phyloP scores from a whole-genome alignment of 176 grass and related monocot species.

The Chloris gayana region DNA sequence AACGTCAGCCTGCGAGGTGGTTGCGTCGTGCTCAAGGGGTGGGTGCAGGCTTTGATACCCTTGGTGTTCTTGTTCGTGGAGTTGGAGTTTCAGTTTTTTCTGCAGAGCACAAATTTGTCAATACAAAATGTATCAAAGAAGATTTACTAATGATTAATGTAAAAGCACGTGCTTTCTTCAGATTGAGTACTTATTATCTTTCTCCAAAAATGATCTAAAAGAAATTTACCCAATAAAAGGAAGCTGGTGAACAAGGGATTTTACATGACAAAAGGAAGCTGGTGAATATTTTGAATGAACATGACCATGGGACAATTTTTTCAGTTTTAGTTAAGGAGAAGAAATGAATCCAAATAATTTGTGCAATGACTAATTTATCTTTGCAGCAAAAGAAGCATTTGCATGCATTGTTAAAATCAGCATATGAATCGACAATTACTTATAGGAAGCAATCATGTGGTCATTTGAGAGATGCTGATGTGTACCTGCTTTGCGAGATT shows the following conservation, averaged over 20 bases:
- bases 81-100: slow-evolving; percentile 21
- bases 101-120: slow-evolving; percentile 24
- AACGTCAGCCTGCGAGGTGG: slow-evolving; percentile 52
- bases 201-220: too few relatives aligned
- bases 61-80: slow-evolving; percentile 36
- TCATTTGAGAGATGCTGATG: neutral
- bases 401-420: neutral
- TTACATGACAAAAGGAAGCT: neutral
- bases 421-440: neutral
- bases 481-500: slow-evolving; percentile 43
- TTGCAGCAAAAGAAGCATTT: neutral
- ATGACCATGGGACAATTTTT: neutral
- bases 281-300: too few relatives aligned
- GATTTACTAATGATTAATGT: neutral
- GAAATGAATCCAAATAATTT: neutral
- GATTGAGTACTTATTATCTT: too few relatives aligned
- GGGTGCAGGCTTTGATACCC: slow-evolving; percentile 17
- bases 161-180: neutral
- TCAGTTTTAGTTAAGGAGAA: neutral
- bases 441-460: neutral
- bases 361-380: neutral
- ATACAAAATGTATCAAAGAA: neutral
- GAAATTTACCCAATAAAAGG: neutral
- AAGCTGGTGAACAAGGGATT: neutral
- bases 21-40: neutral